A percentile compares a stretch with the other conserved stretches of the same genome.
Conservation (phyloP, 2,329 filamentous ascomycete genomes). For the Pestalotiopsis sp. region DNA sequence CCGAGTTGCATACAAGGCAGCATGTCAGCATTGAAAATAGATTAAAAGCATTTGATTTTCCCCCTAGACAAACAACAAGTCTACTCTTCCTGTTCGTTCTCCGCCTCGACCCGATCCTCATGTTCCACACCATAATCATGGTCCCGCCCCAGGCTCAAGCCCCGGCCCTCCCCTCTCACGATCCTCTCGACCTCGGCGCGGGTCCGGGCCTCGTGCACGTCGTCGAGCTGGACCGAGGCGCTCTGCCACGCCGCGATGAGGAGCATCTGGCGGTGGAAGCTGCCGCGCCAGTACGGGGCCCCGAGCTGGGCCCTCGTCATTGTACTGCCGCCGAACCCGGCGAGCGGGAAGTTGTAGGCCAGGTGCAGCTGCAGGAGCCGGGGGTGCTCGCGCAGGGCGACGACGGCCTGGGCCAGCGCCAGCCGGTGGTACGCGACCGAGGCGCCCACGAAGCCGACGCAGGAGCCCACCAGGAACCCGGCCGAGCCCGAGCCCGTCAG, state of each 20-base stretch:
- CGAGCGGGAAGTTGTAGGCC: slow-evolving; percentile 2
- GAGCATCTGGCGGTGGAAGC: slow-evolving; percentile 19
- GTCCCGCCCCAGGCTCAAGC: slow-evolving; percentile 12
- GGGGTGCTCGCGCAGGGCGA: background rate
- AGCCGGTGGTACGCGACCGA: background rate
- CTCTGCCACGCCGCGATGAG: slow-evolving; percentile 24
- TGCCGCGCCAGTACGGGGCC: slow-evolving; percentile 15
- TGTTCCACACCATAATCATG: slow-evolving; percentile 8
- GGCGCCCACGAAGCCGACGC: slow-evolving; percentile 6
- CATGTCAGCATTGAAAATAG: background rate
- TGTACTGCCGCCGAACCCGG: slow-evolving; percentile 16
- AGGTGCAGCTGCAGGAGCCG: background rate
- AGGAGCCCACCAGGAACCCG: slow-evolving; percentile 5
- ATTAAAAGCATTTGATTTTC: background rate
- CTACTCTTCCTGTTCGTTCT: background rate
- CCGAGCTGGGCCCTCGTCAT: slow-evolving; percentile 14
- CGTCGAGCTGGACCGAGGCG: slow-evolving; percentile 20
- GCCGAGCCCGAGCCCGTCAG: slow-evolving; percentile 1
- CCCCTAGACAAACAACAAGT: background rate
- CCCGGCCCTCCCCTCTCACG: slow-evolving; percentile 19
- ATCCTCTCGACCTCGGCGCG: slow-evolving; percentile 18
- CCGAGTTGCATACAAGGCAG: too few relatives aligned
- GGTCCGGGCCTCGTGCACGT: slow-evolving; percentile 22
- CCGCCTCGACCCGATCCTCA: background rate
- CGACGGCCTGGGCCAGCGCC: background rate